Percentiles rank a stretch among this genome's conserved stretches.
phyloP scores from a whole-genome alignment of 2,329 filamentous ascomycete species.

The Spiromastix sp. region DNA sequence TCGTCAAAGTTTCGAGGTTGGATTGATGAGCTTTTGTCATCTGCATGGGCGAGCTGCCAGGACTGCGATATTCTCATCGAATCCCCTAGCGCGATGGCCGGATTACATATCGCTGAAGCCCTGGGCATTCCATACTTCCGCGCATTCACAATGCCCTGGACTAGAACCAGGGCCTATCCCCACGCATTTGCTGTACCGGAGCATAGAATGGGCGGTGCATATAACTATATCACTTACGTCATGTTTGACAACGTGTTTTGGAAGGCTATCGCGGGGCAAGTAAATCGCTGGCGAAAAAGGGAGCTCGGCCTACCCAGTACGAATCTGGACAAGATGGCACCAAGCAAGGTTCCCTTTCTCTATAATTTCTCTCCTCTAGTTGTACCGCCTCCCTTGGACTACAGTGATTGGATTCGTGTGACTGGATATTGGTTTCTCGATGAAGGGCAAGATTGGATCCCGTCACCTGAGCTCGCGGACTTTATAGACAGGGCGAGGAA shows the following conservation, averaged over 20 bases:
- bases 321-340: conserved; percentile 79
- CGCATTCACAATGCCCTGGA: conserved; percentile 99
- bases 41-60: conserved; percentile 75
- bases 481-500: conserved; percentile 77
- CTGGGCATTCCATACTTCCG: conserved; percentile 90
- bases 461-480: conserved; percentile 61
- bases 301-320: conserved; percentile 70
- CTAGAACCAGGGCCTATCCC: conserved; percentile 85
- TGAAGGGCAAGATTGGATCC: conserved; percentile 59
- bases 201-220: conserved; percentile 86
- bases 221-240: conserved; percentile 91
- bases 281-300: conserved; percentile 86
- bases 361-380: conserved; percentile 96
- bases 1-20: conserved; percentile 84
- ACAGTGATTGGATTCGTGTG: conserved; percentile 93
- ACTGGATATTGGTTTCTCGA: conserved; percentile 98
- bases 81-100: conserved; percentile 91
- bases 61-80: conserved; percentile 86
- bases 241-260: conserved; percentile 97
- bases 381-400: conserved; percentile 88
- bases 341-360: conserved; percentile 94
- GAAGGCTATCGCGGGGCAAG: conserved; percentile 81
- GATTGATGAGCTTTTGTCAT: conserved; percentile 78
- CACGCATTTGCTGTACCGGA: conserved; percentile 92
- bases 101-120: conserved; percentile 93